Conservation (phyloP, 805 yeast genomes). For the Pichia deserticola region DNA sequence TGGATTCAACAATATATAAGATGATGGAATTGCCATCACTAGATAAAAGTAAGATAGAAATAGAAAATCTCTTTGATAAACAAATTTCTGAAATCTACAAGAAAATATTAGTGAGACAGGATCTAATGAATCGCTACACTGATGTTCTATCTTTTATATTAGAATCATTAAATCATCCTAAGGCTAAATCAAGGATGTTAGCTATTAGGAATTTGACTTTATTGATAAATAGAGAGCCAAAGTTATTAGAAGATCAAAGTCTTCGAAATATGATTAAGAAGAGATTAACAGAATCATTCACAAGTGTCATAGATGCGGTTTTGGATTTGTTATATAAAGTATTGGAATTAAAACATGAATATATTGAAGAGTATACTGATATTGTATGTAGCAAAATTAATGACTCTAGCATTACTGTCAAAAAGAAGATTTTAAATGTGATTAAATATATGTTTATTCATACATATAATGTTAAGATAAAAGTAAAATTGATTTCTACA, state of each 20-base stretch:
- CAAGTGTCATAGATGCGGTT: slow-evolving; percentile 71
- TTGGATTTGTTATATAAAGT: slow-evolving; percentile 55
- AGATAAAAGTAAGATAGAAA: background rate
- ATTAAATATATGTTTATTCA: slow-evolving; percentile 39
- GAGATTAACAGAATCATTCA: slow-evolving; percentile 51
- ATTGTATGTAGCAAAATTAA: slow-evolving; percentile 41
- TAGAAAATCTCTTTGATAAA: background rate
- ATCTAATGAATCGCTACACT: slow-evolving; percentile 38
- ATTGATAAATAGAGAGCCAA: slow-evolving; percentile 46
- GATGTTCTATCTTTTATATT: slow-evolving; percentile 44
- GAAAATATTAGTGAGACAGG: slow-evolving; percentile 24
- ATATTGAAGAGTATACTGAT: slow-evolving; percentile 41
- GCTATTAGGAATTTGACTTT: slow-evolving; percentile 59
- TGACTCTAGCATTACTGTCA: slow-evolving; percentile 59
- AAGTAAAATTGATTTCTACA: slow-evolving; percentile 40
- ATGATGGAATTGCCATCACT: background rate
- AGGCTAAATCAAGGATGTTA: slow-evolving; percentile 48
- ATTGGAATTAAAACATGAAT: slow-evolving; percentile 35
- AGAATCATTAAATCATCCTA: slow-evolving; percentile 39
- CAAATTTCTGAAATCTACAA: slow-evolving; percentile 14
- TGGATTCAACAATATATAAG: background rate
- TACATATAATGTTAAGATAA: slow-evolving; percentile 26
- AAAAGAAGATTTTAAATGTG: slow-evolving; percentile 53
- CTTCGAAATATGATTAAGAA: slow-evolving; percentile 47
- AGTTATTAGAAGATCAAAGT: slow-evolving; percentile 40